phyloP scores from a whole-genome alignment of 306 rosid species.

The Cucurbita argyrosperma region DNA sequence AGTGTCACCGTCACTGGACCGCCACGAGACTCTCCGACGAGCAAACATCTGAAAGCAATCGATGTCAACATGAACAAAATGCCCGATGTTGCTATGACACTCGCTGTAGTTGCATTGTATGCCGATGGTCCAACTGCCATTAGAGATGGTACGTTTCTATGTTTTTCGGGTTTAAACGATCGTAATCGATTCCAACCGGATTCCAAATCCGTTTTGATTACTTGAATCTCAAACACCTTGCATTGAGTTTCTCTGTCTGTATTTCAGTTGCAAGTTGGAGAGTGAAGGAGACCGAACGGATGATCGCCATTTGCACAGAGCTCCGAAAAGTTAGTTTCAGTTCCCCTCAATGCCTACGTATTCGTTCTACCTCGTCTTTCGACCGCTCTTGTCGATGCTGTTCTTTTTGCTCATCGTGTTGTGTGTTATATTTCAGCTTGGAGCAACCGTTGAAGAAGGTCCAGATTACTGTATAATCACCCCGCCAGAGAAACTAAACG shows the following conservation, averaged over 20 bases:
- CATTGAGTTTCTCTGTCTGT: background rate
- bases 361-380: background rate
- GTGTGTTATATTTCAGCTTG: constrained; percentile 43
- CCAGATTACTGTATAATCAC: constrained; percentile 90
- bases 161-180: background rate
- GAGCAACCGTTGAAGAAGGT: constrained; percentile 97
- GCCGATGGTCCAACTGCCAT: constrained; percentile 79
- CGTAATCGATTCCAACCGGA: background rate
- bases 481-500: constrained; percentile 73
- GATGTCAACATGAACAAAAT: constrained; percentile 99
- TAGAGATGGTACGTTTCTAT: constrained; percentile 63
- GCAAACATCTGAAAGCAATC: constrained; percentile 51
- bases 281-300: constrained; percentile 96
- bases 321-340: constrained; percentile 61
- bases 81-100: constrained; percentile 99
- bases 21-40: constrained; percentile 40
- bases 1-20: constrained; percentile 87
- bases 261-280: constrained; percentile 97
- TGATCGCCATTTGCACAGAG: constrained; percentile 98
- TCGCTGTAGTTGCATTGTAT: constrained; percentile 89
- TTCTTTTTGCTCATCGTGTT: background rate
- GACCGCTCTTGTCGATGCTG: background rate
- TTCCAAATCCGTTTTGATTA: background rate
- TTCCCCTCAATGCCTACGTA: constrained; percentile 2
- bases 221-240: background rate